Conservation (phyloP, 1,139 yeast species). For the Pichia sp. region DNA sequence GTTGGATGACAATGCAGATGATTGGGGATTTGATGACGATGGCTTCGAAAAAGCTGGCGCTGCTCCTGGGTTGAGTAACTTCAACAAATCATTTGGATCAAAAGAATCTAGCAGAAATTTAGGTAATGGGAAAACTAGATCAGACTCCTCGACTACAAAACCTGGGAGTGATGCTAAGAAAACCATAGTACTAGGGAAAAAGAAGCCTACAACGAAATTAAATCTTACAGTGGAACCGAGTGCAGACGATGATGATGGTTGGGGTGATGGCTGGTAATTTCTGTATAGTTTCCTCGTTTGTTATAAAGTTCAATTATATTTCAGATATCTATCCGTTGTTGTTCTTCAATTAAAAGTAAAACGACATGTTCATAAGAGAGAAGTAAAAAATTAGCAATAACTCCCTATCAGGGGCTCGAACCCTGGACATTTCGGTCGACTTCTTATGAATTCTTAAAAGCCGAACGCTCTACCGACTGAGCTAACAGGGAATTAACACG, state of each 20-base stretch:
- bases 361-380: too few relatives aligned
- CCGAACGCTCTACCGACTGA: conserved; percentile 49
- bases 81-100: conserved; percentile 6
- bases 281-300: not conserved
- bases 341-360: not conserved
- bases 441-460: conserved; percentile 36
- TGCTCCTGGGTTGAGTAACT: not conserved
- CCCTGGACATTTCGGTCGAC: conserved; percentile 47
- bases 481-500: conserved; percentile 36
- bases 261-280: conserved; percentile 49
- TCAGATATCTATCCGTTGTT: too few relatives aligned
- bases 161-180: conserved; percentile 3
- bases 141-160: not conserved
- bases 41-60: conserved; percentile 7
- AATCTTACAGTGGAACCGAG: conserved; percentile 10
- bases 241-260: conserved; percentile 43
- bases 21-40: conserved; percentile 35
- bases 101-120: conserved; percentile 20
- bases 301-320: not conserved
- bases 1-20: conserved; percentile 30
- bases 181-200: conserved; percentile 24
- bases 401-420: conserved; percentile 47
- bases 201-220: conserved; percentile 15
- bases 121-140: too few relatives aligned
- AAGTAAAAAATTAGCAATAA: conserved; percentile 20